Conservation (phyloP, 2,329 filamentous ascomycete genomes). For the Thelonectria discophora region DNA sequence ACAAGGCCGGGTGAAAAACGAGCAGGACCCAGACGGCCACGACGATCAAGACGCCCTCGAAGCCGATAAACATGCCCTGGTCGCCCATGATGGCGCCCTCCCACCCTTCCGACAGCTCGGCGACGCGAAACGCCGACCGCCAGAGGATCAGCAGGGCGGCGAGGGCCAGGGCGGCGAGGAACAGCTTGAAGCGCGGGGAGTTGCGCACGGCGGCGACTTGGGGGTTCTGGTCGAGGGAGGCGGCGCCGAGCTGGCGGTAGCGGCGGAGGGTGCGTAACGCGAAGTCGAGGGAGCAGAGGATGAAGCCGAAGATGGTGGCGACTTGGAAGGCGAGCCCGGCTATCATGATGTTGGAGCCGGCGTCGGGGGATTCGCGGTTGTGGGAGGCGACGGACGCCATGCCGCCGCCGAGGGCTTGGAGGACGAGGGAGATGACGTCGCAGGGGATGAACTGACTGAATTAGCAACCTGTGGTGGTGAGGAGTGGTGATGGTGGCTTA, state of each 20-base stretch:
- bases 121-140: conserved; percentile 71
- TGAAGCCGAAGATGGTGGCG: conserved; percentile 64
- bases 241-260: conserved; percentile 45
- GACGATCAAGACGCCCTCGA: conserved; percentile 65
- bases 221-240: conserved; percentile 51
- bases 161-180: conserved; percentile 63
- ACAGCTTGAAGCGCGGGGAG: conserved; percentile 59
- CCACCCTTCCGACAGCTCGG: conserved; percentile 73
- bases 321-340: conserved; percentile 71
- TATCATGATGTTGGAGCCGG: conserved; percentile 71
- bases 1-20: conserved; percentile 46
- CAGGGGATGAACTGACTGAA: conserved; percentile 65
- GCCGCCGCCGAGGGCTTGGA: conserved; percentile 69
- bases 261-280: conserved; percentile 51
- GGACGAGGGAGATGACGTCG: conserved; percentile 67
- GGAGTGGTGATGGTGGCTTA: conserved; percentile 40
- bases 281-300: conserved; percentile 60
- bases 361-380: conserved; percentile 44
- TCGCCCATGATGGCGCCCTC: conserved; percentile 63
- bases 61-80: conserved; percentile 64
- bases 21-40: conserved; percentile 57
- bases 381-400: conserved; percentile 56
- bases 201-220: conserved; percentile 49
- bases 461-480: not conserved
- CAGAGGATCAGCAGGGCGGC: conserved; percentile 71